phyloP scores from a whole-genome alignment of 1,139 yeast genomes.

The Komagataea norvegica region DNA sequence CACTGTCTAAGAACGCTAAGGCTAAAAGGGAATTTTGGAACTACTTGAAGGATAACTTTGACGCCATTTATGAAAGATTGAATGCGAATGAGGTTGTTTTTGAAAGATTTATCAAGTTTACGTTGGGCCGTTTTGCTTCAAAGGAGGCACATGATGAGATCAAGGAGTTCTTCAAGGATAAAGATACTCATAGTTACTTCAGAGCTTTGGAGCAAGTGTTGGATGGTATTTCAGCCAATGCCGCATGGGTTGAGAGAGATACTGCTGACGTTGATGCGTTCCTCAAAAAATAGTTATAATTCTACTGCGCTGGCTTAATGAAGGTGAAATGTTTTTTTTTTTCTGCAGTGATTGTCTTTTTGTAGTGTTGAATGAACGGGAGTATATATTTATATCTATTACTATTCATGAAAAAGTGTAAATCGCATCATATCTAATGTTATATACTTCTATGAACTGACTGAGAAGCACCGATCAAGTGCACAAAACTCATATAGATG shows the following conservation, averaged over 20 bases:
- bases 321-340: no score
- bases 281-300: constrained; percentile 15
- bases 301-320: no score
- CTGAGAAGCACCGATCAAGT: no score
- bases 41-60: constrained; percentile 52
- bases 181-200: constrained; percentile 57
- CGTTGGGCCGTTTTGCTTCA: constrained; percentile 46
- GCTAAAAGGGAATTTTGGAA: constrained; percentile 52
- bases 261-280: constrained; percentile 39
- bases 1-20: constrained; percentile 47
- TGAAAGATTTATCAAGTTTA: constrained; percentile 56
- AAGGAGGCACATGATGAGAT: constrained; percentile 42
- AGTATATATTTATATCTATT: no score
- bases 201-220: constrained; percentile 53
- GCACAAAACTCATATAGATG: no score
- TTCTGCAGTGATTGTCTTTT: not conserved
- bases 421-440: no score
- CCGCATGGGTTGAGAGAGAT: constrained; percentile 56
- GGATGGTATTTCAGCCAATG: constrained; percentile 47
- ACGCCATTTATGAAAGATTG: constrained; percentile 41
- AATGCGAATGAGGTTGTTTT: constrained; percentile 56
- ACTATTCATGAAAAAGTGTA: no score
- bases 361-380: no score
- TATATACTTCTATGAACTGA: no score
- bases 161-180: constrained; percentile 45